Base-by-base conservation (phyloP, 306 rosid genomes). In the Gastrolobium villosum region DNA sequence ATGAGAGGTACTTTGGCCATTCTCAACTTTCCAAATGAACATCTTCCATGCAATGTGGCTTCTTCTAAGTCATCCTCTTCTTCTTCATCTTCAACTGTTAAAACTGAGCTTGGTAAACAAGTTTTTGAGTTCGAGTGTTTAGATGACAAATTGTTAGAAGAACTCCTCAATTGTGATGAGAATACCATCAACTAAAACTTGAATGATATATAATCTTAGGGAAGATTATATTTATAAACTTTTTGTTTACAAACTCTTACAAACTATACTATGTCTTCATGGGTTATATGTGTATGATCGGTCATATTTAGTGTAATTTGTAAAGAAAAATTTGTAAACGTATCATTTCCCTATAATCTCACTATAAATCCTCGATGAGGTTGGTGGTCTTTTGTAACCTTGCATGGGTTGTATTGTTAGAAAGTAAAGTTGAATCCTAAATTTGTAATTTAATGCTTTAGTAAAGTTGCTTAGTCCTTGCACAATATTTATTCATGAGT, bases 1-100 rank as follows among this genome's bases (percentile, higher is more conserved):
- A 90, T 89, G 94, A 89, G 94, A 81, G 97, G 97, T 28, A 4
- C 34, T 40, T 48, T 36, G 8, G 96, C 97, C 6, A 85, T 89
- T 72, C 91, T 93, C n/a, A 93, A 90, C 52, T 93, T 90, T 59
- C 93, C 97, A 4, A 14, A 71, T 14, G 92, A 93, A 43, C 26
- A 89, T 56, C 76, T 53, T 62, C 11, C 81, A 5, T 10, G 49
- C 78, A 68, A 43, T 61, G 75, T 28, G 30, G 49, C 20, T 2
- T 54, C 65, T 68, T 9, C 75, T 60, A 4, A 79, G 26, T 40
- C 79, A 3, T 53, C 45, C 14, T 70, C 80, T 0, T 69, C 82
- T 0, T 37, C 66, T 1, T 75, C 76, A 0, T 72, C 85, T 54
- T 74, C 75, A 4, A 14, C 26, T 6, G 77, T 35, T 11, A 46